A percentile compares a stretch with the other conserved stretches of the same genome.
Conservation (phyloP, 768 basidiomycete species). For the Lactarius psammicola region DNA sequence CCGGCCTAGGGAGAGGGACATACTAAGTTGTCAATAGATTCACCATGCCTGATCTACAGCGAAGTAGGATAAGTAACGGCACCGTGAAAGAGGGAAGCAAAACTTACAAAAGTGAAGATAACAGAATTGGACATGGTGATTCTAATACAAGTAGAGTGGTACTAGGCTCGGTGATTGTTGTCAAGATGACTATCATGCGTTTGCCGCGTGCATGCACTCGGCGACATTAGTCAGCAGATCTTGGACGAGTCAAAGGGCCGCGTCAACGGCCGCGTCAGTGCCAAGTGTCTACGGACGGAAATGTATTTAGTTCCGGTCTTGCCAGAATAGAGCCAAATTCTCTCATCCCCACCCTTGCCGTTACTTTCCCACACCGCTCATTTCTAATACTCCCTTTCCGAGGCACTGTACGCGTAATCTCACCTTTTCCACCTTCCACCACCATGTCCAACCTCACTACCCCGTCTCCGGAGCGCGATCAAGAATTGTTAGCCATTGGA, state of each 20-base stretch:
- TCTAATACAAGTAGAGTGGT: not conserved
- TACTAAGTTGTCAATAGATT: slow-evolving; percentile 75
- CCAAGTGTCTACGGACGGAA: not conserved
- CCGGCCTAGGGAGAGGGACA: slow-evolving; percentile 25
- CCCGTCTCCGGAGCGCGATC: slow-evolving; percentile 41
- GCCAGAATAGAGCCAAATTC: not conserved
- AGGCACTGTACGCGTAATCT: slow-evolving; percentile 19
- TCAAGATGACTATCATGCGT: not conserved
- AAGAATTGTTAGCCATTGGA: slow-evolving; percentile 64
- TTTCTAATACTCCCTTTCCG: too few relatives aligned
- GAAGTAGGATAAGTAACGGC: not conserved
- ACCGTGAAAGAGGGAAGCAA: not conserved
- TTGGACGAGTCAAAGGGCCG: too few relatives aligned
- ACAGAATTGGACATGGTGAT: slow-evolving; percentile 28
- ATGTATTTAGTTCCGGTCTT: not conserved
- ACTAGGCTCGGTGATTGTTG: not conserved
- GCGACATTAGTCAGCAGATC: not conserved
- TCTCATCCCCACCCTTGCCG: not conserved
- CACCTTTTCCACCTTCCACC: slow-evolving; percentile 10
- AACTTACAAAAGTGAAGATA: slow-evolving; percentile 35
- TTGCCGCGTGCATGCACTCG: not conserved
- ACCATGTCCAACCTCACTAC: slow-evolving; percentile 33
- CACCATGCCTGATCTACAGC: slow-evolving; percentile 67
- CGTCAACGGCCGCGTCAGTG: not conserved
- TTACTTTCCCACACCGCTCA: not conserved